phyloP scores from a whole-genome alignment of 1,284 basidiomycete genomes.

The Amylostereum areolatum region DNA sequence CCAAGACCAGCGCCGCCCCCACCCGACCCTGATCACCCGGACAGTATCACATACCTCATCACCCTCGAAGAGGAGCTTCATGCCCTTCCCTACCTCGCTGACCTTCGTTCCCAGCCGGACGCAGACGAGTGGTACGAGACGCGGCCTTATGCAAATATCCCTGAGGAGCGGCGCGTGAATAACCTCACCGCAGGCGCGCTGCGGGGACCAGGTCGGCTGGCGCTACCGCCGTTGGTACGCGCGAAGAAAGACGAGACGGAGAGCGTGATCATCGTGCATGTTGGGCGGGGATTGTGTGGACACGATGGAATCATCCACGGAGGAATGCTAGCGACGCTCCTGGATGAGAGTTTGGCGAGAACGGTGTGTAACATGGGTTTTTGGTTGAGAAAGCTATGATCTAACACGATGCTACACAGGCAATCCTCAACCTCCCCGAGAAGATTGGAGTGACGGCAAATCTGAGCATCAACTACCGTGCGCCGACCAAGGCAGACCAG shows the following conservation, averaged over 20 bases:
- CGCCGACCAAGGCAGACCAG: slow-evolving; percentile 83
- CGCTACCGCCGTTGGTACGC: slow-evolving; percentile 71
- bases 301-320: slow-evolving; percentile 95
- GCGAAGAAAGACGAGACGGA: slow-evolving; percentile 73
- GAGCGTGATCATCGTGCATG: slow-evolving; percentile 67
- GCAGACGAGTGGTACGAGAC: slow-evolving; percentile 67
- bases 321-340: slow-evolving; percentile 83
- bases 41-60: slow-evolving; percentile 54
- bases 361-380: slow-evolving; percentile 48
- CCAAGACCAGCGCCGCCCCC: slow-evolving; percentile 72
- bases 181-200: slow-evolving; percentile 82
- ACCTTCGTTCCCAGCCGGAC: slow-evolving; percentile 42
- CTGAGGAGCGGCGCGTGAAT: slow-evolving; percentile 69
- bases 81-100: slow-evolving; percentile 52
- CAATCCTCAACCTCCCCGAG: slow-evolving; percentile 78
- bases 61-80: slow-evolving; percentile 69
- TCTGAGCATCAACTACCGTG: slow-evolving; percentile 69
- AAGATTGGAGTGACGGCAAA: slow-evolving; percentile 93
- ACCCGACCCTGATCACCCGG: slow-evolving; percentile 52
- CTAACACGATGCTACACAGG: slow-evolving; percentile 35
- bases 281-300: slow-evolving; percentile 84
- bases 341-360: slow-evolving; percentile 84
- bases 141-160: slow-evolving; percentile 69
- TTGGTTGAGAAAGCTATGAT: background rate
- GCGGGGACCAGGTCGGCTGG: slow-evolving; percentile 80